These are phyloP conservation scores for Monosporascus sp. DNA, from an alignment of 2,329 filamentous ascomycete species.

Conservation along the genomic window DNA sequence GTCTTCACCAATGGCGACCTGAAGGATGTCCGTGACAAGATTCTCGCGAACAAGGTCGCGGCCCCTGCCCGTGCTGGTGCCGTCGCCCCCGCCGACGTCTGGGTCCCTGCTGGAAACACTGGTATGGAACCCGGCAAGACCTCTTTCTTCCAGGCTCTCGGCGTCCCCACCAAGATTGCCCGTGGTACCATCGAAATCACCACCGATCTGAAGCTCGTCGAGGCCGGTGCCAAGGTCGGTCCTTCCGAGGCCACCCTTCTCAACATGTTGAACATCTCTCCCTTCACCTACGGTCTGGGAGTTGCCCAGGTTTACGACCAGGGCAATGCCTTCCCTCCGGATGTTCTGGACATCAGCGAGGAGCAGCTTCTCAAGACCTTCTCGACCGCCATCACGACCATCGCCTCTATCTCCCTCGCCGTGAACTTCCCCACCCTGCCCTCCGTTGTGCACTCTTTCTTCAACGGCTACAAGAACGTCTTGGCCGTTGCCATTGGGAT, in stretches of 20 bases:
- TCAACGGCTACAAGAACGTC: conserved; percentile 98
- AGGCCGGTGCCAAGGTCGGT: conserved; percentile 89
- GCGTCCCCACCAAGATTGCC: conserved; percentile 99
- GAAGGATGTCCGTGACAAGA: conserved; percentile 88
- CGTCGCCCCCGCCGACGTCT: conserved; percentile 88
- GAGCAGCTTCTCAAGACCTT: conserved; percentile 86
- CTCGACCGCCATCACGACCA: conserved; percentile 73
- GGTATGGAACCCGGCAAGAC: conserved; percentile 99
- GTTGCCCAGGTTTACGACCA: conserved; percentile 95
- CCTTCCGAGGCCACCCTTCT: conserved; percentile 97
- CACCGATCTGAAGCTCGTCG: conserved; percentile 93
- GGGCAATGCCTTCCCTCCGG: conserved; percentile 83
- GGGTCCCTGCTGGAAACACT: conserved; percentile 95
- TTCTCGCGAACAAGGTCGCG: conserved; percentile 94
- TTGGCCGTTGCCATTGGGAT: conserved; percentile 85
- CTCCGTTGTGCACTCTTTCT: conserved; percentile 89
- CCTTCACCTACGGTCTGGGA: conserved; percentile 99
- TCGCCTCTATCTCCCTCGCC: conserved; percentile 87
- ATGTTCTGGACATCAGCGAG: conserved; percentile 90
- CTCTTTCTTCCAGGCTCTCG: conserved; percentile 99
- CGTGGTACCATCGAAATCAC: conserved; percentile 99
- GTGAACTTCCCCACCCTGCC: conserved; percentile 93
- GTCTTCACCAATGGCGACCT: conserved; percentile 99
- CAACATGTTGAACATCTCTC: conserved; percentile 99
- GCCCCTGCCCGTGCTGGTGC: conserved; percentile 98